phyloP scores from a whole-genome alignment of 257 asterid species.

The Nicotiana sylvestris region DNA sequence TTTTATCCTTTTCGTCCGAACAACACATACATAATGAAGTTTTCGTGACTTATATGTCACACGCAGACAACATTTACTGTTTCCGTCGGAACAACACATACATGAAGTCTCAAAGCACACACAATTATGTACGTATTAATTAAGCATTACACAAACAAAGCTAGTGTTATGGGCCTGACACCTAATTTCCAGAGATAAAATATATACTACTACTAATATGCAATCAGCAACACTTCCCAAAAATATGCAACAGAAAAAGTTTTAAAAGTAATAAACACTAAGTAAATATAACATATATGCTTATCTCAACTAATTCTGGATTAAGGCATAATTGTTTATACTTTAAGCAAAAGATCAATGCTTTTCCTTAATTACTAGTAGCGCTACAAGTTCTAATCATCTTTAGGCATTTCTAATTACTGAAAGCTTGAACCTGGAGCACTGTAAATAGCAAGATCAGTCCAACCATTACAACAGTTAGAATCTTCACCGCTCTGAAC shows the following conservation, averaged over 20 bases:
- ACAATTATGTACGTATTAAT: not conserved
- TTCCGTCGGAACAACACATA: not conserved
- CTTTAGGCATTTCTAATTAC: not conserved
- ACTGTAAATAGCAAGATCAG: slow-evolving; percentile 65
- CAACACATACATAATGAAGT: not conserved
- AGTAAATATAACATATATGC: not conserved
- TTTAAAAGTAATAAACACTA: not conserved
- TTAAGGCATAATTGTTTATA: not conserved
- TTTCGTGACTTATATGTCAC: no score
- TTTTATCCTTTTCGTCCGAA: not conserved
- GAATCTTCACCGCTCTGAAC: slow-evolving; percentile 26
- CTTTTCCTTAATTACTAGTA: not conserved
- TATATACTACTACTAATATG: not conserved
- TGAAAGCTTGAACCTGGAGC: slow-evolving; percentile 48
- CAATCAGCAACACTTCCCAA: not conserved
- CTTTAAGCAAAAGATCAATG: not conserved
- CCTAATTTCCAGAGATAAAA: not conserved
- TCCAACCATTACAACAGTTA: slow-evolving; percentile 50
- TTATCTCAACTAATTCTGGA: not conserved
- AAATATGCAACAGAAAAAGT: not conserved
- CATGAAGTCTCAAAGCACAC: not conserved
- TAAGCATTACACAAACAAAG: not conserved
- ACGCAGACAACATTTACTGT: not conserved
- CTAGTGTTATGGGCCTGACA: not conserved
- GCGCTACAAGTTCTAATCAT: not conserved